Base-by-base conservation (phyloP, 495 filamentous ascomycete species). In the Hypoxylon fuscum region DNA sequence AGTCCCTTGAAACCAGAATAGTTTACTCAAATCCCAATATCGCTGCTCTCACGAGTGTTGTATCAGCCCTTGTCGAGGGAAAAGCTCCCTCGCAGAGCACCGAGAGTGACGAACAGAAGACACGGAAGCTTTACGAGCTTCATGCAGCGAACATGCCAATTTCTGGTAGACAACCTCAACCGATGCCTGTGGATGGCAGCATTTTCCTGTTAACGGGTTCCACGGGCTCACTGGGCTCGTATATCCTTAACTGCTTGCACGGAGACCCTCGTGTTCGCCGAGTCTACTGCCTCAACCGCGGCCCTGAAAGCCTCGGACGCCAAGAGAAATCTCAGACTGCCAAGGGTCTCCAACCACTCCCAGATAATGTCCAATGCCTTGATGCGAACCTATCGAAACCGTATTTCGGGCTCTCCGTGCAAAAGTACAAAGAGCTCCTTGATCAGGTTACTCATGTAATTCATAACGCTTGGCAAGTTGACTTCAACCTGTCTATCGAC, bases 381-480 rank as follows among this genome's bases (percentile, higher is more conserved):
- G 45, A 61, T 22, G 41, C 34, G 4, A 55, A 60, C 8, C 12
- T 47, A 0, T 55, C 62, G 4, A 57, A 48, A 31, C 9, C 56
- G 15, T 43, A 57, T 35, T 48, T 69, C 22, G 66, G 66, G 4
- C 62, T 65, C 10, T 43, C 44, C 2, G 25, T 2, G 2, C 2
- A 37, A n/a, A 8, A 9, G 0, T 65, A 65, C 42, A 37, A 8
- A 25, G 23, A 40, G 11, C 23, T 69, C 0, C 42, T 65, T 9
- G 73, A 18, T 2, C 1, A 31, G 10, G 62, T 56, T 27, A 62
- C 55, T 2, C 25, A 53, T 5, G 14, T 82, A 10, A 68, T 83
- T 38, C 81, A 82, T 59, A 79, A 77, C 54, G 77, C 78, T n/a
- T 83, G 80, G 81, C 71, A 62, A n/a, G 80, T 82, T 29, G 67